phyloP scores from a whole-genome alignment of 2,329 filamentous ascomycete species.

The Calonectria multiphialidica region DNA sequence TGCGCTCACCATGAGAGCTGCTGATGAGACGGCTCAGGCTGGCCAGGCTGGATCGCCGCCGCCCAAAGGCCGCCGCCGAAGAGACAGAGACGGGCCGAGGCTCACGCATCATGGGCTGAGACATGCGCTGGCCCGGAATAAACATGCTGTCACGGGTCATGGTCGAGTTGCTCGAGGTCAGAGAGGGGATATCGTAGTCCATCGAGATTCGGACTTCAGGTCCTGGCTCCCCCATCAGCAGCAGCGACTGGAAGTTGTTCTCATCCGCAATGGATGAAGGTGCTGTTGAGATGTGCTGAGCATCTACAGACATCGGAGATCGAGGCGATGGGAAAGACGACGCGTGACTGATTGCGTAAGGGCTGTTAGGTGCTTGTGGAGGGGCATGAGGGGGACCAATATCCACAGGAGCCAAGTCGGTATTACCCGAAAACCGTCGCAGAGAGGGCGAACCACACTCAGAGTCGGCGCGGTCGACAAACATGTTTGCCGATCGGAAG shows the following conservation, averaged over 20 bases:
- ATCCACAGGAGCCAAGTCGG: conserved; percentile 65
- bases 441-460: conserved; percentile 61
- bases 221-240: conserved; percentile 77
- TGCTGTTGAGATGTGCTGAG: conserved; percentile 79
- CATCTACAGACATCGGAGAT: conserved; percentile 77
- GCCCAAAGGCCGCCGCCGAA: conserved; percentile 71
- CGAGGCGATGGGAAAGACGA: conserved; percentile 79
- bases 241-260: conserved; percentile 76
- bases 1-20: conserved; percentile 79
- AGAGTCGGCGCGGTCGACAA: conserved; percentile 49
- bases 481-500: conserved; percentile 52
- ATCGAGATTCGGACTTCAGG: conserved; percentile 79
- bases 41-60: conserved; percentile 80
- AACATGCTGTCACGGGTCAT: conserved; percentile 77
- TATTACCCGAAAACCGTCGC: conserved; percentile 53
- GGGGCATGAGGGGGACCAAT: conserved; percentile 58
- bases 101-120: conserved; percentile 61
- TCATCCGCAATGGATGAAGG: conserved; percentile 81
- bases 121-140: conserved; percentile 58
- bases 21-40: conserved; percentile 83
- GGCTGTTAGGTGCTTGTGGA: conserved; percentile 67
- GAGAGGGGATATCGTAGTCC: conserved; percentile 77
- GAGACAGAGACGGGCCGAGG: conserved; percentile 74
- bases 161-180: conserved; percentile 81
- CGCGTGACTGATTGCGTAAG: conserved; percentile 73